Base-by-base conservation (phyloP, 495 filamentous ascomycete genomes). In the Acidiella bohemica region DNA sequence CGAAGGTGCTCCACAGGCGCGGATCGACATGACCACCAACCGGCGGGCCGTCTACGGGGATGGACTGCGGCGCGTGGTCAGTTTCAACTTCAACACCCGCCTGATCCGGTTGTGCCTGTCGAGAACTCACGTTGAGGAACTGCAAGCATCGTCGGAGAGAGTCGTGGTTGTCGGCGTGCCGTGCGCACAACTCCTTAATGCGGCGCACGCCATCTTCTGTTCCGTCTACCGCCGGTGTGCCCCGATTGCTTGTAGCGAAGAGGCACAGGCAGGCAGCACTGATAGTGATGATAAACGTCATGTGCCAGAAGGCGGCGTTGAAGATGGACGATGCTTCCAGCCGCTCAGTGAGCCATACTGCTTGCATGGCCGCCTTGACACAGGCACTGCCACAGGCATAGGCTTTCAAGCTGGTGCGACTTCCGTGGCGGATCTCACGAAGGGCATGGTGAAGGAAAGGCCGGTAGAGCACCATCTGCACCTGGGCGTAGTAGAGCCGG, bases 361-460 rank as follows among this genome's bases (percentile, higher is more conserved):
- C 45, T 29, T 48, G 45, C 45, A 48, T 48, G 13, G 39, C 39
- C 3, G 45, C 45, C 25, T 48, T 48, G 21, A 48, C 36, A 23
- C 45, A 48, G 10, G 40, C 39, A 20, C 45, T 48, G 10, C 45
- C 45, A 20, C 38, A 42, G 9, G 45, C 45, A 17, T 48, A 48
- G 1, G 45, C 45, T 28, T 48, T 48, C 1, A 48, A 27, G 33
- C 39, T 48, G 2, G 31, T 25, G 3, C 22, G 39, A 20, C 19
- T 36, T 8, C 25, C 29, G 14, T 41, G 21, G 8, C 23, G 21
- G 5, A 29, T 33, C 32, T 38, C 32, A n/a, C 31, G 28, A 2
- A 48, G 39, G 11, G 45, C 39, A 23, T 48, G 45, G 26, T 48
- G 45, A 2, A 48, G 39, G 39, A 48, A 48, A 3, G 45, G 45